These are phyloP conservation scores for Lithospermum erythrorhizon DNA, from an alignment of 257 asterid genomes.

Conservation along the genomic window DNA sequence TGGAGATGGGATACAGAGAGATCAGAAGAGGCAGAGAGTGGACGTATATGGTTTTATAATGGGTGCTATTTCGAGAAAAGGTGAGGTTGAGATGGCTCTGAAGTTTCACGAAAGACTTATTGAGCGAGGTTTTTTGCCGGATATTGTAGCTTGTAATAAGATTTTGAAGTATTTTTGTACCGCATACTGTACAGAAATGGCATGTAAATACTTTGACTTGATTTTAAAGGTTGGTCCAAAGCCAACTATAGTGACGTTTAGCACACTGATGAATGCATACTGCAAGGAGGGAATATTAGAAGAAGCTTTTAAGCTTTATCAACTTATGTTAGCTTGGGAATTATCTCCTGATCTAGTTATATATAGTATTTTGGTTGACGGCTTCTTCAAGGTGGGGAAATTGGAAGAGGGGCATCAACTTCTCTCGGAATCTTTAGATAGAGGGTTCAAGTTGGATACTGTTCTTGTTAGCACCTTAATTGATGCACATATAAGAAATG, in stretches of 20 bases:
- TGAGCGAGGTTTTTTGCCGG: slow-evolving; percentile 16
- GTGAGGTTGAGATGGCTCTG: slow-evolving; percentile 16
- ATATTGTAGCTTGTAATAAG: slow-evolving; percentile 28
- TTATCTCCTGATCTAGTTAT: slow-evolving; percentile 29
- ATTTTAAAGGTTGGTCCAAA: slow-evolving; percentile 28
- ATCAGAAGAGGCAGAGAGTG: slow-evolving; percentile 1
- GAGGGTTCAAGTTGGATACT: slow-evolving; percentile 28
- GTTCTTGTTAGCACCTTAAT: slow-evolving; percentile 26
- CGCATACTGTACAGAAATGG: slow-evolving; percentile 9
- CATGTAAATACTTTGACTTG: slow-evolving; percentile 17
- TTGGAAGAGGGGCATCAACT: slow-evolving; percentile 21
- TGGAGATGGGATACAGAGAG: slow-evolving; percentile 6
- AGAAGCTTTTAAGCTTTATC: slow-evolving; percentile 28
- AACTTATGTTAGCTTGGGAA: slow-evolving; percentile 20
- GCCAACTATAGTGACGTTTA: slow-evolving; percentile 36
- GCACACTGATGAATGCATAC: slow-evolving; percentile 23
- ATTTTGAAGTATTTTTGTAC: slow-evolving; percentile 17
- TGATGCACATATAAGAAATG: slow-evolving; percentile 22
- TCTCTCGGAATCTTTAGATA: slow-evolving; percentile 21
- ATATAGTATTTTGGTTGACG: slow-evolving; percentile 33
- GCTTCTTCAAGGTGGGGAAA: slow-evolving; percentile 30
- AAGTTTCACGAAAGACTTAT: slow-evolving; percentile 22
- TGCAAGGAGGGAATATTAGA: slow-evolving; percentile 23
- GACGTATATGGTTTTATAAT: slow-evolving; percentile 22
- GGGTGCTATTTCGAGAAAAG: slow-evolving; percentile 27